These are phyloP conservation scores for Chlamydomonas sphaeroides DNA, from an alignment of 139 green algal genomes.

Conservation along the genomic window DNA sequence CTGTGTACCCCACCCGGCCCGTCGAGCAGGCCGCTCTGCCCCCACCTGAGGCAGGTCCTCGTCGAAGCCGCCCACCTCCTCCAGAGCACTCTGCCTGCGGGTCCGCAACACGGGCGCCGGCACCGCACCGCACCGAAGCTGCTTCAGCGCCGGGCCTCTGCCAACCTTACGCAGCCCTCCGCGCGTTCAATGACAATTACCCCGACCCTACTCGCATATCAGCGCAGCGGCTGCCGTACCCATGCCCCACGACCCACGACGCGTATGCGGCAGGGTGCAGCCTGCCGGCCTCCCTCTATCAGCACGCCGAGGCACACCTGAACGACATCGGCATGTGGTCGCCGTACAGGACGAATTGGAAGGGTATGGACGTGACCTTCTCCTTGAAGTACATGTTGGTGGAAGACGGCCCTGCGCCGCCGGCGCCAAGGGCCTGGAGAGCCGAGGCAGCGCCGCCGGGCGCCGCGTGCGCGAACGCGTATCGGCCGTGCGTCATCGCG, in stretches of 20 bases:
- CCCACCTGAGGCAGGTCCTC: slow-evolving; percentile 38
- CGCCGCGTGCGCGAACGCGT: slow-evolving; percentile 24
- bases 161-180: neutral
- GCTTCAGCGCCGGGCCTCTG: too few relatives aligned
- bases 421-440: neutral
- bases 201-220: too few relatives aligned
- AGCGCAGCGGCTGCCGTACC: too few relatives aligned
- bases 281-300: too few relatives aligned
- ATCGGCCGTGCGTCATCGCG: slow-evolving; percentile 36
- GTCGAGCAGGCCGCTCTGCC: too few relatives aligned
- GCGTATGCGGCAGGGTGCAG: too few relatives aligned
- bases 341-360: slow-evolving; percentile 39
- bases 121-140: too few relatives aligned
- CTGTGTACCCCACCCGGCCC: too few relatives aligned
- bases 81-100: slow-evolving; percentile 26
- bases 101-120: too few relatives aligned
- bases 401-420: neutral
- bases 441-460: neutral
- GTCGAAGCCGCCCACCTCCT: slow-evolving; percentile 41
- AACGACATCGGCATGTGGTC: slow-evolving; percentile 28
- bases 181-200: neutral
- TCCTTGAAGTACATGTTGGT: slow-evolving; percentile 34
- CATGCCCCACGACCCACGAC: too few relatives aligned
- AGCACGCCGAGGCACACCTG: slow-evolving; percentile 3
- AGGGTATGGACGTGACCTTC: slow-evolving; percentile 7